A percentile compares a stretch with the other conserved stretches of the same genome.
These are phyloP conservation scores for Osmanthus fragrans DNA, from an alignment of 257 asterid genomes.

Conservation along the genomic window DNA sequence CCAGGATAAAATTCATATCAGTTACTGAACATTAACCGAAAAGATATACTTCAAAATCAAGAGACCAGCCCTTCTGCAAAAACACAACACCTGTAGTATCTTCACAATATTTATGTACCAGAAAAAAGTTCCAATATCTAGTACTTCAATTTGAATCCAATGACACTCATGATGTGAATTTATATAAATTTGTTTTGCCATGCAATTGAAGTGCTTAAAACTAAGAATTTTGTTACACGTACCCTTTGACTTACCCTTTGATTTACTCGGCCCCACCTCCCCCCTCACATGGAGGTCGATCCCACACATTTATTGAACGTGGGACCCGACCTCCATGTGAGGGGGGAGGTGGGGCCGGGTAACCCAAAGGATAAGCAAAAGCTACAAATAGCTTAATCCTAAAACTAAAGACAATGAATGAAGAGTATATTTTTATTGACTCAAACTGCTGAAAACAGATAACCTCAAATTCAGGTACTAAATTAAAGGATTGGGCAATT, in stretches of 20 bases:
- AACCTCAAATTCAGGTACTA: constrained; percentile 94
- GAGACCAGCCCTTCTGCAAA: background rate
- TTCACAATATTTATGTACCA: background rate
- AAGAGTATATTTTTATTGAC: background rate
- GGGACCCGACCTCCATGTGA: too few relatives aligned
- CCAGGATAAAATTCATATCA: constrained; percentile 15
- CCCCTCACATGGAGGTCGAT: too few relatives aligned
- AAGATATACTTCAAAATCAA: constrained; percentile 3
- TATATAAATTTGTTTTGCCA: background rate
- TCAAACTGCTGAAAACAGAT: constrained; percentile 1
- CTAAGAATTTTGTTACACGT: too few relatives aligned
- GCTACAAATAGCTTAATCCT: too few relatives aligned
- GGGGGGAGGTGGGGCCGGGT: too few relatives aligned
- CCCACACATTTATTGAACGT: too few relatives aligned
- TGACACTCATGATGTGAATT: background rate
- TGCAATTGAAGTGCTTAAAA: background rate
- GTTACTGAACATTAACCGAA: background rate
- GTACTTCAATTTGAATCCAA: background rate
- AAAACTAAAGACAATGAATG: background rate
- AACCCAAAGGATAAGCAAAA: too few relatives aligned
- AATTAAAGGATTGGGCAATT: constrained; percentile 72
- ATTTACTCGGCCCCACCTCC: too few relatives aligned
- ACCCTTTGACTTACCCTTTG: too few relatives aligned
- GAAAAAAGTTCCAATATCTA: background rate
- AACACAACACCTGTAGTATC: background rate